phyloP scores from a whole-genome alignment of 768 basidiomycete genomes.

The Termitomyces sp. region DNA sequence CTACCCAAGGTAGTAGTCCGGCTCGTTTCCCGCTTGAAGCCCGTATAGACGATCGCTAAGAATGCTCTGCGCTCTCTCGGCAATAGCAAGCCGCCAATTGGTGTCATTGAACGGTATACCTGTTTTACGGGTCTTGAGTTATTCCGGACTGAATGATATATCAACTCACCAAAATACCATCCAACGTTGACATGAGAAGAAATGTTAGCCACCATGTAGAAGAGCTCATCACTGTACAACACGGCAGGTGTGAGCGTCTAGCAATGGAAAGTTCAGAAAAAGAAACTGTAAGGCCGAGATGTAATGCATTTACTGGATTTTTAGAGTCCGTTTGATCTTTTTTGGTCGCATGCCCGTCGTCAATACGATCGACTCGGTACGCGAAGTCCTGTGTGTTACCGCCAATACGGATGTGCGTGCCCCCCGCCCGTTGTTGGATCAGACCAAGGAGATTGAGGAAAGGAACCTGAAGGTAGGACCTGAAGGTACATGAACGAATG shows the following conservation, averaged over 20 bases:
- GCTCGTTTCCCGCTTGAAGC: slow-evolving; percentile 71
- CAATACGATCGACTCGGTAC: slow-evolving; percentile 32
- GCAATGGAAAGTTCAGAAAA: background rate
- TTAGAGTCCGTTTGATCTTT: slow-evolving; percentile 30
- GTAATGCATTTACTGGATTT: slow-evolving; percentile 24
- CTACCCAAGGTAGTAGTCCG: slow-evolving; percentile 58
- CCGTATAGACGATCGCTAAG: slow-evolving; percentile 62
- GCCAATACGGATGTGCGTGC: slow-evolving; percentile 52
- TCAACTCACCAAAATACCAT: slow-evolving; percentile 52
- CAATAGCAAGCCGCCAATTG: slow-evolving; percentile 49
- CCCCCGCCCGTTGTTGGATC: slow-evolving; percentile 49
- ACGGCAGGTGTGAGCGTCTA: slow-evolving; percentile 65
- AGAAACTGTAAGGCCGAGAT: background rate
- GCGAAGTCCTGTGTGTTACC: slow-evolving; percentile 64
- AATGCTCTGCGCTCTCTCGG: slow-evolving; percentile 52
- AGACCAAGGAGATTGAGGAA: slow-evolving; percentile 67
- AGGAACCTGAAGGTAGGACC: slow-evolving; percentile 43
- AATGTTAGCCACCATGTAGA: slow-evolving; percentile 60
- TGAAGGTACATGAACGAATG: slow-evolving; percentile 19
- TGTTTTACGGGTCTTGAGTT: slow-evolving; percentile 1
- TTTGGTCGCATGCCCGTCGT: slow-evolving; percentile 34
- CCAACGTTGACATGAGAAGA: slow-evolving; percentile 50
- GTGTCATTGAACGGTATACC: slow-evolving; percentile 67
- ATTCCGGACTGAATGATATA: background rate
- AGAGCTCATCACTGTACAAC: slow-evolving; percentile 56